phyloP scores from a whole-genome alignment of 306 rosid species.

The Amphicarpaea edgeworthii region DNA sequence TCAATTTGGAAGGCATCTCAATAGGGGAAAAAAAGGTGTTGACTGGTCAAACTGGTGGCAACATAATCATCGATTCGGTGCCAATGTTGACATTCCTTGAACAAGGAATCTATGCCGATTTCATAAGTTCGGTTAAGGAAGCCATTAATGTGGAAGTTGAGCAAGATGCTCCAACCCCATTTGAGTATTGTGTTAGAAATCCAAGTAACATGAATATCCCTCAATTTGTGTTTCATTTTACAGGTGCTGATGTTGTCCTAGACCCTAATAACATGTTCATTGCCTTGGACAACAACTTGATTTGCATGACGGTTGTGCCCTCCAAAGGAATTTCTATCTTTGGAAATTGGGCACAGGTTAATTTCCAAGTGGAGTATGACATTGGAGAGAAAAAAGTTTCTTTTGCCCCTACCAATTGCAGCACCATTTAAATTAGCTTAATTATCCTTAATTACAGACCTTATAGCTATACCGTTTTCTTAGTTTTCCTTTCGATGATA shows the following conservation, averaged over 20 bases:
- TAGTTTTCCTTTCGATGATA: not conserved
- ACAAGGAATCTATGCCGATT: not conserved
- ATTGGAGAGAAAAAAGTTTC: conserved; percentile 32
- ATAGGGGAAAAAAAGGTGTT: conserved; percentile 12
- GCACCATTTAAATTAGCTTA: not conserved
- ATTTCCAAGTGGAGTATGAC: conserved; percentile 40
- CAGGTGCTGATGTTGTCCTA: conserved; percentile 13
- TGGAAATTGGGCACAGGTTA: conserved; percentile 38
- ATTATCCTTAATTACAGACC: not conserved
- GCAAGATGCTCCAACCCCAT: not conserved
- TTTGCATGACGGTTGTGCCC: conserved; percentile 12
- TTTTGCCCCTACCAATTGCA: conserved; percentile 30
- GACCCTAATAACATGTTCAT: not conserved
- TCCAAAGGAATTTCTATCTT: not conserved
- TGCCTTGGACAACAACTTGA: not conserved
- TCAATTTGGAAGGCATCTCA: conserved; percentile 10
- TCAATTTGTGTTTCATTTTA: conserved; percentile 27
- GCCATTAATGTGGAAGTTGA: not conserved
- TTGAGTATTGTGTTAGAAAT: not conserved
- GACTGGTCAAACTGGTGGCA: conserved; percentile 9
- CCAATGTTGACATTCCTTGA: conserved; percentile 24
- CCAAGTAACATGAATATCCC: not conserved
- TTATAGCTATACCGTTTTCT: not conserved
- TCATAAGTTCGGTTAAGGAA: conserved; percentile 10
- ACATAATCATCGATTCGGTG: conserved; percentile 34